Conservation (phyloP, 495 filamentous ascomycete genomes). For the Hypoxylon trugodes region DNA sequence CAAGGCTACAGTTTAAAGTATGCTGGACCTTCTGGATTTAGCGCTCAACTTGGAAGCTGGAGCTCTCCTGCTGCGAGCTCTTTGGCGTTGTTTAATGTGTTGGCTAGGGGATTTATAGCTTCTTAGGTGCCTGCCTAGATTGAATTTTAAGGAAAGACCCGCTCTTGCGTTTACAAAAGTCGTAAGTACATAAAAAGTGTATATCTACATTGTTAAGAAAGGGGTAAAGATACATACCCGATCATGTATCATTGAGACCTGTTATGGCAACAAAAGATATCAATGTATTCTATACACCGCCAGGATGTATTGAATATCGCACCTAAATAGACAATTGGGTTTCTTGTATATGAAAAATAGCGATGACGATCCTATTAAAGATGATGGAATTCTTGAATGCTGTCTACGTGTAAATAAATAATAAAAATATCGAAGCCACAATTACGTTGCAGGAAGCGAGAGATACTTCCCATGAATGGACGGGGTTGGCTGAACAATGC, state of each 20-base stretch:
- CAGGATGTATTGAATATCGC: background rate
- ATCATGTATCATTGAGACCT: conserved; percentile 13
- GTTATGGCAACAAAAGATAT: conserved; percentile 15
- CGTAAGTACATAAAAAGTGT: background rate
- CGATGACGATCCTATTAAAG: conserved; percentile 15
- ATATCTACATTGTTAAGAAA: background rate
- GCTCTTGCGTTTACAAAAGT: conserved; percentile 1
- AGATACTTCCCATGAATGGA: conserved; percentile 15
- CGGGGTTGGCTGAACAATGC: conserved; percentile 14
- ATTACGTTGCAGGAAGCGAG: conserved; percentile 25
- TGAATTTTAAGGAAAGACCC: conserved; percentile 18
- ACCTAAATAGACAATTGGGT: conserved; percentile 12
- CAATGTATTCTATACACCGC: background rate
- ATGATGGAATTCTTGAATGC: conserved; percentile 17
- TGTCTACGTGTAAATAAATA: conserved; percentile 20
- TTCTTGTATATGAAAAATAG: conserved; percentile 3
- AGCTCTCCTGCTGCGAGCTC: conserved; percentile 24
- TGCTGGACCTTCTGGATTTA: no score
- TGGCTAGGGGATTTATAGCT: conserved; percentile 23
- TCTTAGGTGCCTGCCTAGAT: no score
- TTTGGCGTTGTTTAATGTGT: conserved; percentile 25
- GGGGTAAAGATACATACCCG: background rate
- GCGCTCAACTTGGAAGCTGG: conserved; percentile 5
- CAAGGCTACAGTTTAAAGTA: conserved; percentile 14
- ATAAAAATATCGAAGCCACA: conserved; percentile 7